phyloP scores from a whole-genome alignment of 2,329 filamentous ascomycete species.

The Neoscytalidium dimidiatum region DNA sequence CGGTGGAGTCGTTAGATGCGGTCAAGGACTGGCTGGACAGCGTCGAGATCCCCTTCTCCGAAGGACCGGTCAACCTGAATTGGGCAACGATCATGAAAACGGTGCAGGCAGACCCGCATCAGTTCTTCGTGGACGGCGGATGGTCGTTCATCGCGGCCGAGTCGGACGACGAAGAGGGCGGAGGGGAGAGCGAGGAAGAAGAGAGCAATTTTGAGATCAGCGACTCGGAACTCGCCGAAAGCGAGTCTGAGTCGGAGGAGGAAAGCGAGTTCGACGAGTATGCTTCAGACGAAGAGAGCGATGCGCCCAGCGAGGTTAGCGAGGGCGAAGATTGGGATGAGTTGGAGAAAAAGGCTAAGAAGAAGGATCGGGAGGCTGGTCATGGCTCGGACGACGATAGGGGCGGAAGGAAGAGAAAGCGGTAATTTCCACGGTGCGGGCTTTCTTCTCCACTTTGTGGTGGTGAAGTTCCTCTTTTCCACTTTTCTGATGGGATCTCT shows the following conservation, averaged over 20 bases:
- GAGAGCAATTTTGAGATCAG: slow-evolving; percentile 91
- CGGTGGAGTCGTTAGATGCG: slow-evolving; percentile 88
- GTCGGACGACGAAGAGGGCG: slow-evolving; percentile 78
- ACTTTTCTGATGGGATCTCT: slow-evolving; percentile 13
- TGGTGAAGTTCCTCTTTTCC: slow-evolving; percentile 16
- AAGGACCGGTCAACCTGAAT: slow-evolving; percentile 95
- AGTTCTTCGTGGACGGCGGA: slow-evolving; percentile 92
- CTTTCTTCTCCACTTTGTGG: background rate
- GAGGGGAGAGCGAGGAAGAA: slow-evolving; percentile 73
- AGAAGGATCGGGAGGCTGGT: slow-evolving; percentile 60
- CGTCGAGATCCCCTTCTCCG: slow-evolving; percentile 89
- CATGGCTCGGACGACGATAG: slow-evolving; percentile 58
- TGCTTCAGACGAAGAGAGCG: slow-evolving; percentile 74
- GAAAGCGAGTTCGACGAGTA: slow-evolving; percentile 94
- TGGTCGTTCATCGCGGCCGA: slow-evolving; percentile 92
- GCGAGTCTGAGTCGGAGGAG: slow-evolving; percentile 80
- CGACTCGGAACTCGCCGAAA: slow-evolving; percentile 73
- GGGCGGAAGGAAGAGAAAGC: slow-evolving; percentile 75
- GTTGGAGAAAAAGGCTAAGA: slow-evolving; percentile 79
- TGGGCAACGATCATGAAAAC: slow-evolving; percentile 99
- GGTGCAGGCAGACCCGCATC: slow-evolving; percentile 87
- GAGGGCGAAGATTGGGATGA: slow-evolving; percentile 94
- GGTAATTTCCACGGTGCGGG: slow-evolving; percentile 44
- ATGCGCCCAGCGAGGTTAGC: slow-evolving; percentile 49
- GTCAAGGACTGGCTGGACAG: slow-evolving; percentile 98